Conservation (phyloP, 2,329 filamentous ascomycete genomes). For the Trichoderma cornu-damae region DNA sequence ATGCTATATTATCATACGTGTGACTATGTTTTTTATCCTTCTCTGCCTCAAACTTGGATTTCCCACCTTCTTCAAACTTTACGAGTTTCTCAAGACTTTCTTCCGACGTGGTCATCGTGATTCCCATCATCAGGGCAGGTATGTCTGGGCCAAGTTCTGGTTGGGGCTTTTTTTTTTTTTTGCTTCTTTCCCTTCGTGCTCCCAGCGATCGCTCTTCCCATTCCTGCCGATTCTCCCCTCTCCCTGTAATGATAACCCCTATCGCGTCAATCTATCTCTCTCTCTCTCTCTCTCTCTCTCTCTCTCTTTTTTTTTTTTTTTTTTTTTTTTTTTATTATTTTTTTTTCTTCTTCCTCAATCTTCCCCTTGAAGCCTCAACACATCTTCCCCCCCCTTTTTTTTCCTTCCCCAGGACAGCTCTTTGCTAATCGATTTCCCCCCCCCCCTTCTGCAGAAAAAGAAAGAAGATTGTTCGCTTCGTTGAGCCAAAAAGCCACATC, state of each 20-base stretch:
- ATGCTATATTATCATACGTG: neutral
- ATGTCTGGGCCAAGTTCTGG: no score
- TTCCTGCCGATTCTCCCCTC: no score
- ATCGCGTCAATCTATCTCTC: no score
- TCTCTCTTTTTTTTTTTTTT: neutral
- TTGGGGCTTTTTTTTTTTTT: neutral
- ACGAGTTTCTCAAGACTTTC: neutral
- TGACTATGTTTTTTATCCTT: neutral
- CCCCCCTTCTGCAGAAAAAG: neutral
- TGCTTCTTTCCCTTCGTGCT: neutral
- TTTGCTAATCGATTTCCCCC: no score
- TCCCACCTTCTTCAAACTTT: neutral
- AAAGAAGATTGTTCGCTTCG: neutral
- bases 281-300: neutral
- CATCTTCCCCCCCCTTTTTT: neutral
- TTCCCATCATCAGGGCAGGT: neutral
- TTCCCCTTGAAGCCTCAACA: neutral
- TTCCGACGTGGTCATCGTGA: neutral
- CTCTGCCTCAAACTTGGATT: neutral
- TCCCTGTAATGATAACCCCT: no score
- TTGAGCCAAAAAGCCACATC: neutral
- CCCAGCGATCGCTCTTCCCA: no score
- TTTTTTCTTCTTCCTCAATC: neutral
- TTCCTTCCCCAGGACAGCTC: neutral
- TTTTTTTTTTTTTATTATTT: neutral